Base-by-base conservation (phyloP, 2,329 filamentous ascomycete species). In the Colletotrichum viniferum region DNA sequence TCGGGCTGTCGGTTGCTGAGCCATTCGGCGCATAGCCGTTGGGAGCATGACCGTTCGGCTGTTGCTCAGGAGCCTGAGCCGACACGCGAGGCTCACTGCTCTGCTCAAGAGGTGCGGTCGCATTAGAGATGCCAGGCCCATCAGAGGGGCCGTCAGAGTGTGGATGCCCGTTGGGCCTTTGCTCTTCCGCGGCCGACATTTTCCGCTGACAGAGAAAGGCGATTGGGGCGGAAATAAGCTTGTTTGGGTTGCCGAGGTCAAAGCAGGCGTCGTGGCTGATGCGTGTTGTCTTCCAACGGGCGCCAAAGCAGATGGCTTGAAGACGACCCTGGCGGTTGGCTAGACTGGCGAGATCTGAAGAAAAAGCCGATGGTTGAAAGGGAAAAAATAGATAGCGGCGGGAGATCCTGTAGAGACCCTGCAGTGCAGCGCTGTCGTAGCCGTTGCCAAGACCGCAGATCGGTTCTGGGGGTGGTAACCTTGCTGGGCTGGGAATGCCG, bases 381-480 rank as follows among this genome's bases (percentile, higher is more conserved):
- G 32, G 32, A 3, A 61, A 61, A 28, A 38, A 14, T 24, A 66
- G 18, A n/a, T 68, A 63, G 56, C 64, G 34, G 73, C 43, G 73
- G 69, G 43, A 68, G 69, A 73, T 64, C 34, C 52, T 30, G 58
- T 73, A 58, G 36, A 69, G 60, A 73, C 63, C 58, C 73, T 76
- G 69, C 55, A 72, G 62, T 76, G 69, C 55, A 72, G 62, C 43
- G 38, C 43, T 36, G 62, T 56, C 30, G 69, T 43, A 63, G 64
- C 69, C 73, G 73, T 76, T 76, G 73, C 73, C 73, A 76, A 76
- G 73, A 64, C 63, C 34, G 73, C 38, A 71, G 73, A 76, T 76
- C 73, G 64, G 61, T 34, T 63, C 32, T 32, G 58, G 60, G 62
- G 43, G n/a, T 52, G 43, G 69, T 43, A 26, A 60, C 69, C 73